These are phyloP conservation scores for Cryptococcus deneoformans DNA, from an alignment of 1,284 basidiomycete genomes.

Conservation along the genomic window DNA sequence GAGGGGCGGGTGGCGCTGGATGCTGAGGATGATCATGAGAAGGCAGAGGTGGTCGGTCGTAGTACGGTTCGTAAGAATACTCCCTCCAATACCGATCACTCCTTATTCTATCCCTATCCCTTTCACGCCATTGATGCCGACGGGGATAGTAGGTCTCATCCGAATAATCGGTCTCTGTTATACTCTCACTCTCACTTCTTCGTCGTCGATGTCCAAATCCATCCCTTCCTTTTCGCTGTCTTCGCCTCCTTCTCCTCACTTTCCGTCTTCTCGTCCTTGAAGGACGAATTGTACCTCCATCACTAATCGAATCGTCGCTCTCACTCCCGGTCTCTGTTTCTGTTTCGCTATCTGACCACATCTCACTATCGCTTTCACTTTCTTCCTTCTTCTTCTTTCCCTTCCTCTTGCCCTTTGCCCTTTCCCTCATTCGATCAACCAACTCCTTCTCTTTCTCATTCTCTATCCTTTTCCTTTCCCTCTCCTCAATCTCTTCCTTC, in stretches of 20 bases:
- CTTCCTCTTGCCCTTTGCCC: slow-evolving; percentile 11
- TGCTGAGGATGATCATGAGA: background rate
- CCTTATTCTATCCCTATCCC: background rate
- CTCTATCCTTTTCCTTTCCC: slow-evolving; percentile 16
- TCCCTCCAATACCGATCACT: slow-evolving; percentile 1
- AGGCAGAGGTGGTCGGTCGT: background rate
- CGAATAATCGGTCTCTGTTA: slow-evolving; percentile 35
- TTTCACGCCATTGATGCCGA: background rate
- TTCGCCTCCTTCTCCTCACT: slow-evolving; percentile 25
- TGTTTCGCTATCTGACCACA: slow-evolving; percentile 19
- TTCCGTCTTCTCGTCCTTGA: slow-evolving; percentile 3
- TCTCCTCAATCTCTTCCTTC: slow-evolving; percentile 13
- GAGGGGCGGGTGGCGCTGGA: background rate
- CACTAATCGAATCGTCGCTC: slow-evolving; percentile 16
- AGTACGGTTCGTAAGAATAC: background rate
- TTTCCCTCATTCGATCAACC: slow-evolving; percentile 1
- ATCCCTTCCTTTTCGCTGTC: slow-evolving; percentile 27
- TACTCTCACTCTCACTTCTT: slow-evolving; percentile 30
- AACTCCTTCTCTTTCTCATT: slow-evolving; percentile 10
- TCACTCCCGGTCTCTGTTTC: slow-evolving; percentile 15
- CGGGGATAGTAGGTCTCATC: slow-evolving; percentile 5
- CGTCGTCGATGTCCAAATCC: background rate
- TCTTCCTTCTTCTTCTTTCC: slow-evolving; percentile 7
- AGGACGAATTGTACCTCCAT: slow-evolving; percentile 11
- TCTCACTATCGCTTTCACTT: slow-evolving; percentile 11